Evolutionary conservation across 129 eudicot genomes (phyloP).

Genomic region (Escallonia herrerae): DNA sequence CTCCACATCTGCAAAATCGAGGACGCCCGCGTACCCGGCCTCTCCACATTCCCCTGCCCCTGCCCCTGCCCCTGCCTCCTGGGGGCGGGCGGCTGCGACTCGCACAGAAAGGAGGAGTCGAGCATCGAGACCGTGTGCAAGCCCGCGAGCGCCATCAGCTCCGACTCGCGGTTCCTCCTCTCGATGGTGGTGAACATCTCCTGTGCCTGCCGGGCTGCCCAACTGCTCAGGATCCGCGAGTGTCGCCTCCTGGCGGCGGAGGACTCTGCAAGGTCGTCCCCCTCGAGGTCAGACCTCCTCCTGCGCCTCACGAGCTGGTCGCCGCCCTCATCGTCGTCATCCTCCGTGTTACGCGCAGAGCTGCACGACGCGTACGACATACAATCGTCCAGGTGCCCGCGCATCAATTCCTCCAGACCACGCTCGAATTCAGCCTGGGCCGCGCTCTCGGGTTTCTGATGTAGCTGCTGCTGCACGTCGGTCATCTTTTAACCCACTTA

Average conservation of each 20-base stretch:
- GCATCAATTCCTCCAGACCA: slow-evolving; percentile 82
- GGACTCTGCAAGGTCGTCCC: slow-evolving; percentile 93
- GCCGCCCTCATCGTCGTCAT: slow-evolving; percentile 76
- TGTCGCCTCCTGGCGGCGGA: slow-evolving; percentile 94
- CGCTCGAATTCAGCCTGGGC: slow-evolving; percentile 62
- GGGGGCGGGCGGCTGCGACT: slow-evolving; percentile 73
- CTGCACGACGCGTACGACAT: slow-evolving; percentile 92
- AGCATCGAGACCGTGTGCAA: slow-evolving; percentile 92
- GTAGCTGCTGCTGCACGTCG: slow-evolving; percentile 61
- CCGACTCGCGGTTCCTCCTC: slow-evolving; percentile 90
- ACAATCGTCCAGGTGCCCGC: slow-evolving; percentile 86
- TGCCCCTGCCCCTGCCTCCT: slow-evolving; percentile 58
- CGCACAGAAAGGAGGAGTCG: slow-evolving; percentile 83
- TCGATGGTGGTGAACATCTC: slow-evolving; percentile 97
- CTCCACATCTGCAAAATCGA: slow-evolving; percentile 98
- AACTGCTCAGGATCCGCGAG: slow-evolving; percentile 72
- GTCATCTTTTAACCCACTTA: slow-evolving; percentile 44
- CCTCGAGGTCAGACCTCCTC: slow-evolving; percentile 94
- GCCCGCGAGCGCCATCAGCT: slow-evolving; percentile 95
- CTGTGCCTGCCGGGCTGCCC: slow-evolving; percentile 96
- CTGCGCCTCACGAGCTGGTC: slow-evolving; percentile 86
- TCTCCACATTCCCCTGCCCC: slow-evolving; percentile 84
- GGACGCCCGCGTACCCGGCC: slow-evolving; percentile 71
- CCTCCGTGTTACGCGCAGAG: slow-evolving; percentile 62
- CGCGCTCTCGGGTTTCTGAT: slow-evolving; percentile 73